Base-by-base conservation (phyloP, 2,329 filamentous ascomycete species). In the Chlorencoelia australis region DNA sequence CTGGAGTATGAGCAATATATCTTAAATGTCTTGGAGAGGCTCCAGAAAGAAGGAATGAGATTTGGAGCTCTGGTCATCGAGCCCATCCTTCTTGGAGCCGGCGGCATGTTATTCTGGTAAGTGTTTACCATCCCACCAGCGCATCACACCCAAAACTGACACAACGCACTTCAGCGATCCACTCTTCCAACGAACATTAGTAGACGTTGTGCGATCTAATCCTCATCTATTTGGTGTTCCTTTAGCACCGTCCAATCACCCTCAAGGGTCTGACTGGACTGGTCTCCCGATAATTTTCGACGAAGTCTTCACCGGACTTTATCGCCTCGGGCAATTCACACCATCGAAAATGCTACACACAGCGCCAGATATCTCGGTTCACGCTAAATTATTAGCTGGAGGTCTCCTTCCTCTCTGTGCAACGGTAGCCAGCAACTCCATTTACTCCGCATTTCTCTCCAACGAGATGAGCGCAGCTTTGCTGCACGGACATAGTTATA, bases 401-500 rank as follows among this genome's bases (percentile, higher is more conserved):
- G 86, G 85, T 0, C 61, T 91, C 0, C 62, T 93, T 0, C 86
- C 85, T 0, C 71, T 94, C 0, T 85, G 80, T 50, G 71, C 78
- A 1, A 94, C 86, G 0, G 62, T 83, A 4, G 82, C 85, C 0
- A 86, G 80, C 22, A 67, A 86, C 40, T 69, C 67, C 40, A 79
- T 93, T 30, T 91, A 87, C 57, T 53, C 73, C 1, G 73, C 75
- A 0, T 93, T 93, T 52, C 62, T 73, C 9, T 78, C 79, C 35
- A 65, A 72, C 1, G 76, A 85, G 32, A 93, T 91, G 60, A 75
- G 73, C 1, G 82, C 89, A 47, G 85, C 85, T 0, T 60, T 93
- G 4, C 63, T 93, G 3, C 86, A 93, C 48, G 85, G 85, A 0
- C 85, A 93, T 55, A 89, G 82, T 56, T 93, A 93, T 59, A 93